Base-by-base conservation (phyloP, 441 rosid genomes). In the Flueggea neowawraea region DNA sequence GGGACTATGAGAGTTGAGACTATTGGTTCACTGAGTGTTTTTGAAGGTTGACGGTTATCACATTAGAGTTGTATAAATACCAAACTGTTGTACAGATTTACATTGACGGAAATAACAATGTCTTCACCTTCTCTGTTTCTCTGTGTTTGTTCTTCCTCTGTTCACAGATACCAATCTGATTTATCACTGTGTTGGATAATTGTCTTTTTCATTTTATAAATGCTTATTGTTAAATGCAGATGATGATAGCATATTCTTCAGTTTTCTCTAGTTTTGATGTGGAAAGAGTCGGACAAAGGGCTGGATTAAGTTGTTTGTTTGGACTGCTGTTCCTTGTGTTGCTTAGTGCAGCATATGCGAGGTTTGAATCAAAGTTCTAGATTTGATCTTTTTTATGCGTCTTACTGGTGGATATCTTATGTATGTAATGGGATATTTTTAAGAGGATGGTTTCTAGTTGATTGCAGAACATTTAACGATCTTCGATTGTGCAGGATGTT, bases 391-490 rank as follows among this genome's bases (percentile, higher is more conserved):
- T 31, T n/a, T 15, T 33, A 49, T 60, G 17, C 31, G 6, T 11
- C 5, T 53, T 32, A 5, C 13, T 58, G 61, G n/a, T 45, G 55
- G 39, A 32, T 31, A 53, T n/a, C 9, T 41, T 62, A 12, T 17
- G 13, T 47, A 16, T 31, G 41, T 36, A 8, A 71, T 63, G 59
- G 72, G 73, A 55, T 61, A 60, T 45, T 70, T 33, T 60, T 44
- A 44, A 52, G 73, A 75, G 75, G 62, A 68, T 66, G 64, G 49
- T 43, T 78, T 51, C 68, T 69, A 77, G 87, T 76, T 87, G 81
- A 75, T 85, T 89, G 91, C 96, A 87, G 97, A 85, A 76, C 80
- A 74, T 91, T 89, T 85, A 87, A 87, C 70, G 96, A 91, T 80
- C 89, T 89, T 78, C 88, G 89, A 73, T 79, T 89, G 74, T 85